These are phyloP conservation scores for Schizothecium vesticola DNA, from an alignment of 495 filamentous ascomycete genomes.

Conservation along the genomic window DNA sequence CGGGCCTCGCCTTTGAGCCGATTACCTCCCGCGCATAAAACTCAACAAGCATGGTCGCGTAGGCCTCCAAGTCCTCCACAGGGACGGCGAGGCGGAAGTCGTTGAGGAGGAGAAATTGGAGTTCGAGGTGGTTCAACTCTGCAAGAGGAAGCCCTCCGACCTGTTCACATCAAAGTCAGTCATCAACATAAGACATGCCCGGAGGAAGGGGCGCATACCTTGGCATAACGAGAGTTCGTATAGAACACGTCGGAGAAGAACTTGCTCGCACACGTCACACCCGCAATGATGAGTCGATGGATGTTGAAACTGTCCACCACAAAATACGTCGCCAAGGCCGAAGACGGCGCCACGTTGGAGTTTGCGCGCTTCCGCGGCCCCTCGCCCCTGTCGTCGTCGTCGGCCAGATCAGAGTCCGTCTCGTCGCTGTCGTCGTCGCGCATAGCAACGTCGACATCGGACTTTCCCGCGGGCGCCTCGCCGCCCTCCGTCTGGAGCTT, in stretches of 20 bases:
- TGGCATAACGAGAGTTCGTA: slow-evolving; percentile 98
- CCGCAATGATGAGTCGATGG: slow-evolving; percentile 92
- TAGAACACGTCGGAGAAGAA: slow-evolving; percentile 99
- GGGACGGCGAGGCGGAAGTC: slow-evolving; percentile 94
- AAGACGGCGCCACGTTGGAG: slow-evolving; percentile 21
- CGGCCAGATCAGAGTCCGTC: slow-evolving; percentile 38
- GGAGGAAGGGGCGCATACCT: slow-evolving; percentile 54
- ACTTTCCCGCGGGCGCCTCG: neutral
- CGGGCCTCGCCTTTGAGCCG: neutral
- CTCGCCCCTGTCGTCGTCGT: slow-evolving; percentile 31
- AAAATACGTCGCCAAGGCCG: slow-evolving; percentile 59
- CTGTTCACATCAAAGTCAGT: slow-evolving; percentile 39
- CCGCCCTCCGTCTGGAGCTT: neutral
- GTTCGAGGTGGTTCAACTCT: slow-evolving; percentile 93
- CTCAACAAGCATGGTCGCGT: slow-evolving; percentile 97
- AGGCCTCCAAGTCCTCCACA: slow-evolving; percentile 92
- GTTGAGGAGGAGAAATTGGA: slow-evolving; percentile 94
- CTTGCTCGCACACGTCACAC: slow-evolving; percentile 97
- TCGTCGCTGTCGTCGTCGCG: slow-evolving; percentile 31
- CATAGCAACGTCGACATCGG: slow-evolving; percentile 33
- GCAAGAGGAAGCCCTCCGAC: slow-evolving; percentile 94
- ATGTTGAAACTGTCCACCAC: slow-evolving; percentile 99
- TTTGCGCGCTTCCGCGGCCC: slow-evolving; percentile 26
- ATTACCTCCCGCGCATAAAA: slow-evolving; percentile 94
- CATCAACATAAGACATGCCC: neutral